Evolutionary conservation across 2,329 filamentous ascomycete species (phyloP), one percentile per base, ranked within the genome.

Genomic region (Aspergillus sp.): DNA sequence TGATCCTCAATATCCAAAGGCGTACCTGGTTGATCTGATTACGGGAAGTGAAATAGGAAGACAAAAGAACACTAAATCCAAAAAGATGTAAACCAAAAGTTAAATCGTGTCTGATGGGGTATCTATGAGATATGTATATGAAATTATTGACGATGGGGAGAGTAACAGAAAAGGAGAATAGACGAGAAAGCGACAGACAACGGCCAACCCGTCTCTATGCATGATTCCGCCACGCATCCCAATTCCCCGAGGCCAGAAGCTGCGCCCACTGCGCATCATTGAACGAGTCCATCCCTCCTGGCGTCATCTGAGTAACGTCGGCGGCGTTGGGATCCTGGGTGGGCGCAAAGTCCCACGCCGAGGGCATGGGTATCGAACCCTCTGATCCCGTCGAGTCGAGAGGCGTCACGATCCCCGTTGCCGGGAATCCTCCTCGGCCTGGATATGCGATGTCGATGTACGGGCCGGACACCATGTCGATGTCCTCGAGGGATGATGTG

Each of bases 221-320:
- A 29, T 58, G 47, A 39, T 55, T 58, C 14, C 52, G 58, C 60
- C 63, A 68, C 4, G 62, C 53, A 50, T 64, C 64, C 66, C 66
- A 68, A 12, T 55, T 61, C 2, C 49, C 57, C 14, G 61, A 59
- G 6, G 54, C 55, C 39, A 75, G 55, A 1, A 75, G 67, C 26
- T 75, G 69, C 3, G 71, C 69, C 73, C 76, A 78, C 45, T 77
- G 73, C 4, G 69, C 68, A 18, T 75, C 74, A 26, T 60, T 72
- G 7, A 75, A 63, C 14, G 66, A 57, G 31, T 71, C 71, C 52
- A 75, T 59, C 16, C 66, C 65, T 1, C 63, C 49, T 29, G 59
- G 51, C 12, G 63, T 61, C 24, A 69, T 64, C 39, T 69, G 66
- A 18, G 63, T 49, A 52, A 63, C 63, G 16, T 50, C 62, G 14